These are phyloP conservation scores for Pythium diclinum DNA, from an alignment of 352 stramenopile genomes.

Conservation along the genomic window DNA sequence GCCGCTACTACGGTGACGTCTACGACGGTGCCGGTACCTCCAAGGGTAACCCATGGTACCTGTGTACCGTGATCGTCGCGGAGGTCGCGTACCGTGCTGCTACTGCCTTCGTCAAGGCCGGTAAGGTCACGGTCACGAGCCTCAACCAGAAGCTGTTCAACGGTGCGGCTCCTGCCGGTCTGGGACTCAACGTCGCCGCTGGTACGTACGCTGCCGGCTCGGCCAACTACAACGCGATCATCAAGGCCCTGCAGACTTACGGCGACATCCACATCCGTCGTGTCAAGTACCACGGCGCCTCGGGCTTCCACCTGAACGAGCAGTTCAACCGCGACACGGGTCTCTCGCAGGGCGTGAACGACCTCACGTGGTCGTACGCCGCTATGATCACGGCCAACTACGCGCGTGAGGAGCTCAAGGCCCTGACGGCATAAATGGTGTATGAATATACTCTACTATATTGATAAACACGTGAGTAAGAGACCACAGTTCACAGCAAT, in stretches of 20 bases:
- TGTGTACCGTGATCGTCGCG: conserved; percentile 20
- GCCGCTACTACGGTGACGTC: conserved; percentile 29
- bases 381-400: conserved; percentile 24
- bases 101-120: conserved; percentile 23
- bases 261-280: conserved; percentile 28
- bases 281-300: conserved; percentile 28
- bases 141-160: conserved; percentile 31
- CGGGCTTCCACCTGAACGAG: conserved; percentile 30
- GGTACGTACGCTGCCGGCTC: conserved; percentile 19
- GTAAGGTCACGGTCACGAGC: conserved; percentile 21
- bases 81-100: conserved; percentile 21
- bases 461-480: too few species aligned
- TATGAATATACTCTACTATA: too few species aligned
- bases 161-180: conserved; percentile 11
- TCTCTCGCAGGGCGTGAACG: conserved; percentile 27
- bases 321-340: conserved; percentile 36
- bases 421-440: too few species aligned
- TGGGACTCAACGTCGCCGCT: conserved; percentile 23
- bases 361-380: conserved; percentile 34
- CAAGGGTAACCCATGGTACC: conserved; percentile 31
- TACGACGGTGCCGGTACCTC: conserved; percentile 25
- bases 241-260: conserved; percentile 23
- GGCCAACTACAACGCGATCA: conserved; percentile 22
- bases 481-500: too few species aligned
- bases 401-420: conserved; percentile 29